Evolutionary conservation across 176 grass and related monocot species (phyloP).

Genomic region (Areca catechu): DNA sequence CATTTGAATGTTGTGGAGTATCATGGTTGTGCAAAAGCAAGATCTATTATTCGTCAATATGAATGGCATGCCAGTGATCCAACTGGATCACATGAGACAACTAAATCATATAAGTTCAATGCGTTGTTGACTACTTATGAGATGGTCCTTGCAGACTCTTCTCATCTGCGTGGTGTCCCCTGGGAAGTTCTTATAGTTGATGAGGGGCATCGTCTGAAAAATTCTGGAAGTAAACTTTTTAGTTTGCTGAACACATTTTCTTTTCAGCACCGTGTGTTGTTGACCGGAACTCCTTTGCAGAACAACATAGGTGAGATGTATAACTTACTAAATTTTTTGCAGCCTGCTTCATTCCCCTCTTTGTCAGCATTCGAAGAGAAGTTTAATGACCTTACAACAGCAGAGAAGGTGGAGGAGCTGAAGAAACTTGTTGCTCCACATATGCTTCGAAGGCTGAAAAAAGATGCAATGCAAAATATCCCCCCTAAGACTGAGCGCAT

Average conservation of each 20-base stretch:
- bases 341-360: slow-evolving; percentile 90
- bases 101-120: slow-evolving; percentile 76
- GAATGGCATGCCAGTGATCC: slow-evolving; percentile 77
- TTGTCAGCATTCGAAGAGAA: slow-evolving; percentile 88
- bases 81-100: slow-evolving; percentile 43
- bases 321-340: slow-evolving; percentile 91
- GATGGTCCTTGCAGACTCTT: slow-evolving; percentile 89
- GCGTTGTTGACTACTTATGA: slow-evolving; percentile 94
- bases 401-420: slow-evolving; percentile 95
- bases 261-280: slow-evolving; percentile 90
- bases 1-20: slow-evolving; percentile 98
- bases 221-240: slow-evolving; percentile 96
- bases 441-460: slow-evolving; percentile 92
- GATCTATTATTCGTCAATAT: slow-evolving; percentile 85
- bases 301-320: slow-evolving; percentile 99
- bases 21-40: slow-evolving; percentile 85
- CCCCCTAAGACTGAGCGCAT: slow-evolving; percentile 93
- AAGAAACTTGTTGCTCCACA: slow-evolving; percentile 99
- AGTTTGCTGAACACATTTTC: slow-evolving; percentile 77
- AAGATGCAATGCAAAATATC: slow-evolving; percentile 97
- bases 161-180: slow-evolving; percentile 75
- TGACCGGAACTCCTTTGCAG: slow-evolving; percentile 95
- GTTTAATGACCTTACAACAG: slow-evolving; percentile 89
- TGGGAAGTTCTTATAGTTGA: slow-evolving; percentile 99
- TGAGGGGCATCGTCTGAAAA: slow-evolving; percentile 93